Base-by-base conservation (phyloP, 257 asterid genomes). In the Rubia yunnanensis region DNA sequence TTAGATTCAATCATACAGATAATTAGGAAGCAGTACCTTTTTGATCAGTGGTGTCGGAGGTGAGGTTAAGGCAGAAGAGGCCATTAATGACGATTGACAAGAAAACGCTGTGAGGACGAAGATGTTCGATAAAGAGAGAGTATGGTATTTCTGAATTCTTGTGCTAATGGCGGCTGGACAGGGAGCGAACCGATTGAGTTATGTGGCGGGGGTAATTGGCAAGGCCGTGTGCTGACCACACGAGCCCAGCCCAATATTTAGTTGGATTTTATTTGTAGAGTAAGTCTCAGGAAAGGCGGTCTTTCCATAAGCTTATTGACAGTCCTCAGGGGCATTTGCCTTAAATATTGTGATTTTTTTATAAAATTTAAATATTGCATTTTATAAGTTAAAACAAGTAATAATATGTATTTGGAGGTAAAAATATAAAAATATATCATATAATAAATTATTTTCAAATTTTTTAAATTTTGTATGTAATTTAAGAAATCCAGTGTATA, bases 1-100 rank as follows among this genome's bases (percentile, higher is more conserved):
- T 48, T 5, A 30, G 4, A 18, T 38, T 32, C 2, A 53, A 56
- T 6, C 5, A 2, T 1, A 24, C 36, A 11, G 22, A 32, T 13
- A 55, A 52, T 5, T 27, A 23, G 39, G 11, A 56, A 20, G 52
- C 24, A 1, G 38, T 49, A 85, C 96, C 90, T 84, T 85, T 44
- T 74, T 77, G 63, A 64, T 66, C 62, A 82, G 76, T 62, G 82
- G 64, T 3, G 86, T 70, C 52, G 82, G 79, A 71, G 64, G 73
- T 32, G 85, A 81, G 63, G 85, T 34, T 60, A 83, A 69, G 38
- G 86, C 61, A 72, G 92, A 80, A 48, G 88, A 85, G 24, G 90
- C 88, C 94, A 85, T 88, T 44, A 17, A 14, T 65, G 54, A 30
- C 1, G 18, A 54, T 30, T 11, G 52, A 66, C 36, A 18, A 7